Evolutionary conservation across 2,329 filamentous ascomycete species (phyloP).

Genomic region (Xylariales sp.): DNA sequence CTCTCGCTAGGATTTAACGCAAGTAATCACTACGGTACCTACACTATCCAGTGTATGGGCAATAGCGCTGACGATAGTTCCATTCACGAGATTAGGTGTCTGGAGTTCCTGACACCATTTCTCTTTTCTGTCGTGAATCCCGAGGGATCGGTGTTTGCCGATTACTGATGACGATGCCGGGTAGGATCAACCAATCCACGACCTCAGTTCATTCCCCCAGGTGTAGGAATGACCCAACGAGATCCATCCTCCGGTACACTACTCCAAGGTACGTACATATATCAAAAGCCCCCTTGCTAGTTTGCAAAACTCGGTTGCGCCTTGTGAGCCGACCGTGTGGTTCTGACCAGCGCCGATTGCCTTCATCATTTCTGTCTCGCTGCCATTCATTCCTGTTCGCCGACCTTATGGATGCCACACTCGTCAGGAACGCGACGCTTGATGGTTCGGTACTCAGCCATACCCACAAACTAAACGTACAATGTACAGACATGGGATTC

Average conservation of each 20-base stretch:
- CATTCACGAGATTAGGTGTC: conserved; percentile 2
- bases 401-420: conserved; percentile 31
- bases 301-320: conserved; percentile 11
- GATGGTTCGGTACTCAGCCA: conserved; percentile 13
- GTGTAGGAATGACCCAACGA: conserved; percentile 19
- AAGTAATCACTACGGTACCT: conserved; percentile 5
- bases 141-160: conserved; percentile 19
- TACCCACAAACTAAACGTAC: not conserved
- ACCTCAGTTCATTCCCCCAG: conserved; percentile 12
- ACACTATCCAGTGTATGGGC: conserved; percentile 18
- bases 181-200: conserved; percentile 11
- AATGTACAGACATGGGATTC: not conserved
- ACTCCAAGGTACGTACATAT: conserved; percentile 11
- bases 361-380: not conserved
- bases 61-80: conserved; percentile 32
- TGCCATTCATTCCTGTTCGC: conserved; percentile 13
- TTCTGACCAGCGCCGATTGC: conserved; percentile 8
- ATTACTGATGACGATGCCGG: conserved; percentile 16
- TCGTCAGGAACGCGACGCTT: conserved; percentile 20
- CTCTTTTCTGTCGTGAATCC: conserved; percentile 14
- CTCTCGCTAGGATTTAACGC: conserved; percentile 20
- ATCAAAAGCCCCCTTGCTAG: conserved; percentile 15
- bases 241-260: conserved; percentile 19
- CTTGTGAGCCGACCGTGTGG: conserved; percentile 8
- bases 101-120: conserved; percentile 1